Evolutionary conservation across 148 eudicot species (phyloP).

Genomic region (Linanthus parryae): DNA sequence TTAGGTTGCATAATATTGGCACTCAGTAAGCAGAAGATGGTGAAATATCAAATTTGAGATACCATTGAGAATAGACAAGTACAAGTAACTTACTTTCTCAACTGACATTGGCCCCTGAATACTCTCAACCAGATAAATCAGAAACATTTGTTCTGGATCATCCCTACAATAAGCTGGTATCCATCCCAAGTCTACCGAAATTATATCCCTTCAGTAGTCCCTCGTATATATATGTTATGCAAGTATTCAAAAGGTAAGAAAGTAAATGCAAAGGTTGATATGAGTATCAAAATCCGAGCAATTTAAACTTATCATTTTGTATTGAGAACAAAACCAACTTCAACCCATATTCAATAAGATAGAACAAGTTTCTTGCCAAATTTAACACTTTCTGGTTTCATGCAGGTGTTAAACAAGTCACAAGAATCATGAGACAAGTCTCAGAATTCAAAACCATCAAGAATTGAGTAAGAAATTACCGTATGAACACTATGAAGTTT

Average conservation of each 20-base stretch:
- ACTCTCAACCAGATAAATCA: slow-evolving; percentile 27
- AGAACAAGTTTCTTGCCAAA: not conserved
- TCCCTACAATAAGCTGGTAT: slow-evolving; percentile 11
- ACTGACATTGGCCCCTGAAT: slow-evolving; percentile 21
- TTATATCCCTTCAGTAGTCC: not conserved
- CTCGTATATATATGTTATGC: not conserved
- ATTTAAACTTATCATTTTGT: too few species aligned
- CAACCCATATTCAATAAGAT: not conserved
- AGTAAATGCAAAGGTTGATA: too few species aligned
- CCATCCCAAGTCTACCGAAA: not conserved
- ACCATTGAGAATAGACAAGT: not conserved
- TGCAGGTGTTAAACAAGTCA: too few species aligned
- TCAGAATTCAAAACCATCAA: too few species aligned
- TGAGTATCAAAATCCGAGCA: too few species aligned
- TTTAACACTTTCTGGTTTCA: too few species aligned
- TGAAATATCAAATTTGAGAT: slow-evolving; percentile 2
- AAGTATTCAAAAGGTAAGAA: too few species aligned
- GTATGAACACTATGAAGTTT: too few species aligned
- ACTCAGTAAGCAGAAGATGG: too few species aligned
- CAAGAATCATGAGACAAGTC: too few species aligned
- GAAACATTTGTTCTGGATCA: slow-evolving; percentile 17
- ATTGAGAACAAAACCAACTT: not conserved
- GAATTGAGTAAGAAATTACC: too few species aligned
- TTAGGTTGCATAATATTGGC: too few species aligned
- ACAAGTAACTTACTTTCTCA: slow-evolving; percentile 23